Percentiles rank a stretch among this genome's conserved stretches.
phyloP scores from a whole-genome alignment of 768 basidiomycete species.

The Lactarius sp. region DNA sequence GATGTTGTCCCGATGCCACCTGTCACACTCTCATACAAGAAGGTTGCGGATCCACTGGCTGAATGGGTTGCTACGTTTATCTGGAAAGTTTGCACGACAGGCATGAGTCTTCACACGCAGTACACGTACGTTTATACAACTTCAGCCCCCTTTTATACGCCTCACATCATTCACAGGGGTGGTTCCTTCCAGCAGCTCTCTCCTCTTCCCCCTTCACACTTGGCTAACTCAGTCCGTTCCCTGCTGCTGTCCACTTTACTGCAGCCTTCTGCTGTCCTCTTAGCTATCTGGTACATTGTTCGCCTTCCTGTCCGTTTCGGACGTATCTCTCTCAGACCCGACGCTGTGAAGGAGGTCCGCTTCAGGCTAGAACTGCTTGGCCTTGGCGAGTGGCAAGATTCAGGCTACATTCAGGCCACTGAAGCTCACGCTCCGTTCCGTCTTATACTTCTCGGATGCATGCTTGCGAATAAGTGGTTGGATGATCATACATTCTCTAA shows the following conservation, averaged over 20 bases:
- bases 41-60: constrained; percentile 68
- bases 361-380: constrained; percentile 64
- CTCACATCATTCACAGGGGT: constrained; percentile 12
- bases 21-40: constrained; percentile 58
- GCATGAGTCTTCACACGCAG: constrained; percentile 52
- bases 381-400: constrained; percentile 34
- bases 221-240: constrained; percentile 62
- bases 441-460: constrained; percentile 71
- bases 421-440: constrained; percentile 67
- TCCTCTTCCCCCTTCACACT: constrained; percentile 44
- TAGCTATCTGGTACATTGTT: constrained; percentile 80
- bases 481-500: constrained; percentile 88
- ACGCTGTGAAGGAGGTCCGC: constrained; percentile 52
- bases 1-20: constrained; percentile 45
- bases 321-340: constrained; percentile 44
- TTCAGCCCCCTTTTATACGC: neutral
- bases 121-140: constrained; percentile 45
- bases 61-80: constrained; percentile 77
- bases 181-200: constrained; percentile 37
- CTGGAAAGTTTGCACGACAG: constrained; percentile 80
- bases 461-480: constrained; percentile 86
- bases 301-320: constrained; percentile 68
- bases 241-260: constrained; percentile 72
- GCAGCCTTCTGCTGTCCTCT: constrained; percentile 74
- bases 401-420: constrained; percentile 43